Base-by-base conservation (phyloP, 768 basidiomycete genomes). In the Lactifluus piperatus region DNA sequence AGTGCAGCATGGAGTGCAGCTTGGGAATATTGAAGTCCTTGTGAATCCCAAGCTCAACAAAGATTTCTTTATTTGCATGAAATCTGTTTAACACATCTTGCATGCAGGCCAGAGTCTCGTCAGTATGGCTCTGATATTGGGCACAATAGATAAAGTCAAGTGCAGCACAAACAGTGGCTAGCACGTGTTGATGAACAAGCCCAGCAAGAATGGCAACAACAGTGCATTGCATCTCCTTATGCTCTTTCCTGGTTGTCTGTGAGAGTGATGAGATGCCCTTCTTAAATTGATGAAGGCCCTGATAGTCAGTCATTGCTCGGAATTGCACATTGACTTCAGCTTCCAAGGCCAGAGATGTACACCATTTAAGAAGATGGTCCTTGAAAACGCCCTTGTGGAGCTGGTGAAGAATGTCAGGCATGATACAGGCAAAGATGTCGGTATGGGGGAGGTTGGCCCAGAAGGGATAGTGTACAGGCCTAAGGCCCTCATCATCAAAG, bases 341-440 rank as follows among this genome's bases (percentile, higher is more conserved):
- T 2, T 4, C 30, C 0, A 30, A 30, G 1, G 2, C 11, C 14
- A 20, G 2, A 0, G 4, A 1, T 4, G 10, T 49, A n/a, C 20
- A 49, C 48, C 48, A 49, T 2, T 20, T 26, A 7, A 48, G 29
- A 5, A 49, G 20, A 8, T 49, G 48, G 16, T 51, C 50, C 1
- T 50, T 16, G 30, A 65, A 20, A 1, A 65, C 36, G 3, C 64
- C 64, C 22, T 67, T 59, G n/a, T 54, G 48, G 0, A 67, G 49
- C 44, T 67, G 65, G 46, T 68, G 67, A 2, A 67, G 62, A 37
- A 66, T 52, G 36, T 68, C 67, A 1, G 65, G 64, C 0, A 54
- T 57, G 9, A 69, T 56, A 11, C 49, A 30, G 8, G 18, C 5
- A 37, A 66, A 60, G 7, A 68, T 68, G 44, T 68, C 37, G 1